Percentiles rank a stretch among this genome's conserved stretches.
phyloP scores from a whole-genome alignment of 495 filamentous ascomycete genomes.

The Penicillium manginii region DNA sequence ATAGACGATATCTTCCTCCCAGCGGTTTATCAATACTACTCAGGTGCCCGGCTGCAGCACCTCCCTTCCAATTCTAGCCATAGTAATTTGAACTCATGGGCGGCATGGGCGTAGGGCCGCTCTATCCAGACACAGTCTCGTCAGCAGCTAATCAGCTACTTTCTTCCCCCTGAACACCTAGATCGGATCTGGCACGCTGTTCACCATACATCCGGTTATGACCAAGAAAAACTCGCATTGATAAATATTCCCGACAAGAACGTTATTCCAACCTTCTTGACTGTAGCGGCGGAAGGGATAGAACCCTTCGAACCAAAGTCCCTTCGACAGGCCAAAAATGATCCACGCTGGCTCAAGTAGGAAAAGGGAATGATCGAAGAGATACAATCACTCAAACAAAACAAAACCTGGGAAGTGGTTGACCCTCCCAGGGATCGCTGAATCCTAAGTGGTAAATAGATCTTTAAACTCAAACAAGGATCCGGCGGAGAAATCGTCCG shows the following conservation, averaged over 20 bases:
- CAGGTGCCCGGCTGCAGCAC: too few species aligned
- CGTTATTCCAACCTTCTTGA: constrained; percentile 19
- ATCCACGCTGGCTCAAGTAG: constrained; percentile 19
- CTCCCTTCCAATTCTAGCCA: too few species aligned
- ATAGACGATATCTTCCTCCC: too few species aligned
- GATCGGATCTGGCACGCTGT: too few species aligned
- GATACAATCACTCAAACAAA: constrained; percentile 28
- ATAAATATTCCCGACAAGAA: constrained; percentile 20
- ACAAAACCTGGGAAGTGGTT: constrained; percentile 34
- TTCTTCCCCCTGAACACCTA: too few species aligned
- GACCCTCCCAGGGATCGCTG: constrained; percentile 21
- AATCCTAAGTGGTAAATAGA: constrained; percentile 34
- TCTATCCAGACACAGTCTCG: too few species aligned
- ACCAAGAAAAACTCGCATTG: constrained; percentile 19
- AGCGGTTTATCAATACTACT: too few species aligned
- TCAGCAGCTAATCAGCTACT: too few species aligned
- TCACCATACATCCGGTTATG: constrained; percentile 6
- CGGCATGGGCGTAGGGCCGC: too few species aligned
- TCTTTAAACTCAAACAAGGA: constrained; percentile 37
- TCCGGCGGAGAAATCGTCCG: constrained; percentile 28
- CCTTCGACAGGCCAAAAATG: constrained; percentile 15
- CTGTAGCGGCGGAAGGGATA: constrained; percentile 16
- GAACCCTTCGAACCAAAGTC: constrained; percentile 21
- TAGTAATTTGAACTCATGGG: too few species aligned
- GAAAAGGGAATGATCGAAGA: constrained; percentile 27